A percentile compares a stretch with the other conserved stretches of the same genome.
Evolutionary conservation across 2,329 filamentous ascomycete species (phyloP).

Genomic region (Metarhizium sp.): DNA sequence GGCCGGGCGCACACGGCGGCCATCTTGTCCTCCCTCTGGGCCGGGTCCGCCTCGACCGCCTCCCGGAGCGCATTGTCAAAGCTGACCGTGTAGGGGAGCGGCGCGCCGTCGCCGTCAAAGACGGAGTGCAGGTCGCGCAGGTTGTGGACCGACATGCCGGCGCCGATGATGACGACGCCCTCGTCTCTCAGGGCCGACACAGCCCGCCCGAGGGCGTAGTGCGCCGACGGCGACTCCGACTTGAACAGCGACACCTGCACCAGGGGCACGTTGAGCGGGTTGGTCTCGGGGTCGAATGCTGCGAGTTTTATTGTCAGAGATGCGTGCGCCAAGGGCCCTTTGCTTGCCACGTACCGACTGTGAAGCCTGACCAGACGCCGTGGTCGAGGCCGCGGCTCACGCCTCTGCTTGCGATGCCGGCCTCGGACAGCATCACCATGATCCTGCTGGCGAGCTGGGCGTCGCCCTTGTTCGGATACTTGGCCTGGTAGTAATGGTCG

Average conservation of each 20-base stretch:
- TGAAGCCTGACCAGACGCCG: constrained; percentile 26
- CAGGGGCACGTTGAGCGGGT: constrained; percentile 56
- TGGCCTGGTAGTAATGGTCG: constrained; percentile 55
- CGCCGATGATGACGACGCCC: constrained; percentile 57
- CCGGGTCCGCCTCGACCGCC: constrained; percentile 41
- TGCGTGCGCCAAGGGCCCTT: too few relatives aligned
- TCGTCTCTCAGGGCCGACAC: constrained; percentile 57
- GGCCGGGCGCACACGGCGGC: constrained; percentile 27
- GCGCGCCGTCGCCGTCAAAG: constrained; percentile 27
- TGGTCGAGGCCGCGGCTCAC: constrained; percentile 62
- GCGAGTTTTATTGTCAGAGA: too few relatives aligned
- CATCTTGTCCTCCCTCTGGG: constrained; percentile 29
- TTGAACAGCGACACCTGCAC: constrained; percentile 65
- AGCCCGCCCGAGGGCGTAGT: constrained; percentile 59
- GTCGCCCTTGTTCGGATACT: constrained; percentile 56
- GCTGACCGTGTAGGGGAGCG: constrained; percentile 46
- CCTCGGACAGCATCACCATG: constrained; percentile 41
- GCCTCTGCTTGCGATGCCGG: constrained; percentile 50
- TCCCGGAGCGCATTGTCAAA: constrained; percentile 63
- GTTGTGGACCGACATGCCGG: constrained; percentile 70
- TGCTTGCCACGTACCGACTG: too few relatives aligned
- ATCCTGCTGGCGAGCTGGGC: constrained; percentile 50
- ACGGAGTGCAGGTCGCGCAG: constrained; percentile 38
- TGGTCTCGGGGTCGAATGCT: constrained; percentile 52
- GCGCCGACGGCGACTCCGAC: constrained; percentile 53